A percentile compares a stretch with the other conserved stretches of the same genome.
phyloP scores from a whole-genome alignment of 768 basidiomycete species.

The Chlorophyllum brunneum region DNA sequence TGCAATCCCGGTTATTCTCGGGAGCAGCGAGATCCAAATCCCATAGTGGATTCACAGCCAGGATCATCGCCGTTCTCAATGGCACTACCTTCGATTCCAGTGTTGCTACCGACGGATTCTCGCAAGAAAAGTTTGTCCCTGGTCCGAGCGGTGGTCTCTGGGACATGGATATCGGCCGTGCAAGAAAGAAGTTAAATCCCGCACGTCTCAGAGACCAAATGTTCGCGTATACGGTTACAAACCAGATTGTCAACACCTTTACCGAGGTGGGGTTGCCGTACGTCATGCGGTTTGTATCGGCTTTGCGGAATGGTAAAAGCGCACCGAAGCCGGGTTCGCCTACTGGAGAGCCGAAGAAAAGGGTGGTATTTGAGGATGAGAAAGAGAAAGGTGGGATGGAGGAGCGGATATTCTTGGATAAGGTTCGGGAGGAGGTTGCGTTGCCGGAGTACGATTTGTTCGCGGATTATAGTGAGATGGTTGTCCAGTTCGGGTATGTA shows the following conservation, averaged over 20 bases:
- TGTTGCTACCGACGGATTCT: slow-evolving; percentile 6
- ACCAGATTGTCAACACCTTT: slow-evolving; percentile 77
- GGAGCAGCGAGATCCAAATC: slow-evolving; percentile 19
- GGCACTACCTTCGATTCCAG: slow-evolving; percentile 19
- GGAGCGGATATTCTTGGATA: slow-evolving; percentile 78
- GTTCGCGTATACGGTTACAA: slow-evolving; percentile 90
- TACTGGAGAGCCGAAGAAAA: slow-evolving; percentile 45
- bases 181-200: slow-evolving; percentile 58
- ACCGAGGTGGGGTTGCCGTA: slow-evolving; percentile 81
- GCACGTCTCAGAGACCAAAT: slow-evolving; percentile 82
- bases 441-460: slow-evolving; percentile 81
- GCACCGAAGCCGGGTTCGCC: slow-evolving; percentile 11
- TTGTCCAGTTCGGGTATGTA: slow-evolving; percentile 91
- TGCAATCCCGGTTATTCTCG: slow-evolving; percentile 40
- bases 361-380: slow-evolving; percentile 72
- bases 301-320: slow-evolving; percentile 27
- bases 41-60: slow-evolving; percentile 17
- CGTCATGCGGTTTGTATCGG: slow-evolving; percentile 54
- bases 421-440: slow-evolving; percentile 70
- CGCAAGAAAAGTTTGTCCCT: slow-evolving; percentile 12
- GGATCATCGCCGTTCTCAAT: slow-evolving; percentile 26
- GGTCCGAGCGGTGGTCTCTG: slow-evolving; percentile 32
- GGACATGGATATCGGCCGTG: slow-evolving; percentile 47
- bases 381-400: slow-evolving; percentile 49
- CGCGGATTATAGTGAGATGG: slow-evolving; percentile 95